Percentiles rank a stretch among this genome's conserved stretches.
Conservation (phyloP, 2,329 filamentous ascomycete species). For the Akanthomyces lecanii region DNA sequence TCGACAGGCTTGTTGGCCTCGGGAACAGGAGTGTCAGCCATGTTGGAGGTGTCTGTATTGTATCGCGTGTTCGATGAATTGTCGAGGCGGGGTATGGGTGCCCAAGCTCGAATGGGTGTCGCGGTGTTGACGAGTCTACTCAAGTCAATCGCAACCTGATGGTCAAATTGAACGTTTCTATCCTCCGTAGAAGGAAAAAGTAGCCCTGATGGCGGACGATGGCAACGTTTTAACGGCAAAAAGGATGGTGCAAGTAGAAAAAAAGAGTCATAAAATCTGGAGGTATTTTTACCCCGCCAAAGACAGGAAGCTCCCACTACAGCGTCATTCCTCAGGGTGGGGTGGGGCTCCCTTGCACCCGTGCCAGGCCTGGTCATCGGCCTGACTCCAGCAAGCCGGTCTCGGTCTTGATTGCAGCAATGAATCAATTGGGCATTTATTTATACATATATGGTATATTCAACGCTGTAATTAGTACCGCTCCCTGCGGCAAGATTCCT, state of each 20-base stretch:
- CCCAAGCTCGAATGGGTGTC: not conserved
- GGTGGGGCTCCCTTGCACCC: not conserved
- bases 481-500: slow-evolving; percentile 3
- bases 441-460: not conserved
- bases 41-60: slow-evolving; percentile 18
- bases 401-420: not conserved
- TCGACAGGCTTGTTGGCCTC: slow-evolving; percentile 13
- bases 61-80: not conserved
- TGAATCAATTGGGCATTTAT: not conserved
- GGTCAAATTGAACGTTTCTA: not conserved
- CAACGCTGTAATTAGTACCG: slow-evolving; percentile 13
- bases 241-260: not conserved
- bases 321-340: not conserved
- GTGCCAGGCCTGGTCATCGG: not conserved
- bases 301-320: no score
- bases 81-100: slow-evolving; percentile 5
- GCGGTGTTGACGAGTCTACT: not conserved
- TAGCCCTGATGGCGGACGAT: not conserved
- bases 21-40: slow-evolving; percentile 30
- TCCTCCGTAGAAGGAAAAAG: not conserved
- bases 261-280: slow-evolving; percentile 15
- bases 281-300: slow-evolving; percentile 15
- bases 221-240: not conserved
- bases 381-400: slow-evolving; percentile 4
- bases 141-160: not conserved